These are phyloP conservation scores for Cryptosporidium ubiquitum DNA, from an alignment of 169 alveolate species.

Conservation along the genomic window DNA sequence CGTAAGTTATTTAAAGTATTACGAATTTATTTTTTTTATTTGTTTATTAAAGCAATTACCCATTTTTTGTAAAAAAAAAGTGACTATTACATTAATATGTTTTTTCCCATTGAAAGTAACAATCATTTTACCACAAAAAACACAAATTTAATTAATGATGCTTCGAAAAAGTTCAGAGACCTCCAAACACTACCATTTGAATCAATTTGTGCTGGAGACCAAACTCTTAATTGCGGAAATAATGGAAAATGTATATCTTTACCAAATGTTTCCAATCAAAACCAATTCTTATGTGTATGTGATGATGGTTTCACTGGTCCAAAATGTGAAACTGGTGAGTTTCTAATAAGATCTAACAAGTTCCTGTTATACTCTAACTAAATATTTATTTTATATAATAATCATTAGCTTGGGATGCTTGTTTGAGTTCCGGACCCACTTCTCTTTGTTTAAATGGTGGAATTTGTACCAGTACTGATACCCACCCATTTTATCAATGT, in stretches of 20 bases:
- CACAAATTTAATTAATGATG: neutral
- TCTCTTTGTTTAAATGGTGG: constrained; percentile 68
- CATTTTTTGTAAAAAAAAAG: too few relatives aligned
- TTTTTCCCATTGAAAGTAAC: neutral
- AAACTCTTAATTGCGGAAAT: constrained; percentile 33
- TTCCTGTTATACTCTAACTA: too few relatives aligned
- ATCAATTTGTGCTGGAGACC: constrained; percentile 63
- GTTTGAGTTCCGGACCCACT: constrained; percentile 45
- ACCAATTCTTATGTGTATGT: constrained; percentile 52
- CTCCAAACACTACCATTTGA: constrained; percentile 58
- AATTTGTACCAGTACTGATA: constrained; percentile 21
- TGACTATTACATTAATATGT: neutral
- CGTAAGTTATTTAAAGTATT: too few relatives aligned
- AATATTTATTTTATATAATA: too few relatives aligned
- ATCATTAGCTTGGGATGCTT: constrained; percentile 73
- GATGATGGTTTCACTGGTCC: constrained; percentile 51
- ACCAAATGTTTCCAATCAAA: neutral
- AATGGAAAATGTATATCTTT: constrained; percentile 53
- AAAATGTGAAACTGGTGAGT: constrained; percentile 42
- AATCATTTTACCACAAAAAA: neutral
- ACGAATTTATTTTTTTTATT: too few relatives aligned
- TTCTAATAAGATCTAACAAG: too few relatives aligned
- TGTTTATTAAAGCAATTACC: too few relatives aligned
- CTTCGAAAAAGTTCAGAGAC: neutral
- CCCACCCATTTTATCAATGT: constrained; percentile 21